phyloP scores from a whole-genome alignment of 2,329 filamentous ascomycete genomes.

The Zasmidium angulare region DNA sequence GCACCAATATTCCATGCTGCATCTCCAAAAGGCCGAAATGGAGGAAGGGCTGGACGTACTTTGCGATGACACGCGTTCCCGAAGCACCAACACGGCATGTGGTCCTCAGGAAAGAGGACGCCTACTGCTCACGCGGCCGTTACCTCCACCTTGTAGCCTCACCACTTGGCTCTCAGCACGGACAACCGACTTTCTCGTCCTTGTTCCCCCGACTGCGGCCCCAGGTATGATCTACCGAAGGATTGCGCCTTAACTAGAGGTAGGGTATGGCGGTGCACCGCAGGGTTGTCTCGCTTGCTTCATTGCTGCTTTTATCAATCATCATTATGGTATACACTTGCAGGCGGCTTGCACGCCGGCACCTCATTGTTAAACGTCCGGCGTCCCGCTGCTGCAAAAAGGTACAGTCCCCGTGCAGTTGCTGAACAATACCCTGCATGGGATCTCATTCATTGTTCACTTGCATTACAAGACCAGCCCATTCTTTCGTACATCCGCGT shows the following conservation, averaged over 20 bases:
- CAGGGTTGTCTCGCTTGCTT: not conserved
- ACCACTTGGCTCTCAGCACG: not conserved
- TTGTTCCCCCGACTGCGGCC: not conserved
- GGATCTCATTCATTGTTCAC: not conserved
- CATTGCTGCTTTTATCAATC: not conserved
- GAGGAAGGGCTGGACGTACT: not conserved
- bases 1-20: not conserved
- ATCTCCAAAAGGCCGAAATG: not conserved
- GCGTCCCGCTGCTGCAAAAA: not conserved
- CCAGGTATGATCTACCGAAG: not conserved
- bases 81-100: slow-evolving; percentile 2
- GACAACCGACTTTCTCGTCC: not conserved
- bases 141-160: not conserved
- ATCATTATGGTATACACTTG: not conserved
- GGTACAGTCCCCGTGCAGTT: not conserved
- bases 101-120: slow-evolving; percentile 10
- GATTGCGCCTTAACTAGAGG: not conserved
- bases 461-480: not conserved
- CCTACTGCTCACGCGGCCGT: not conserved
- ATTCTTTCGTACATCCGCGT: not conserved
- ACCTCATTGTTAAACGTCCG: not conserved
- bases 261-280: not conserved
- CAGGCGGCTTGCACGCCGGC: not conserved
- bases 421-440: not conserved
- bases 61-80: not conserved